A percentile compares a stretch with the other conserved stretches of the same genome.
Conservation (phyloP, 2,329 filamentous ascomycete species). For the Pseudocercospora macadamiae region DNA sequence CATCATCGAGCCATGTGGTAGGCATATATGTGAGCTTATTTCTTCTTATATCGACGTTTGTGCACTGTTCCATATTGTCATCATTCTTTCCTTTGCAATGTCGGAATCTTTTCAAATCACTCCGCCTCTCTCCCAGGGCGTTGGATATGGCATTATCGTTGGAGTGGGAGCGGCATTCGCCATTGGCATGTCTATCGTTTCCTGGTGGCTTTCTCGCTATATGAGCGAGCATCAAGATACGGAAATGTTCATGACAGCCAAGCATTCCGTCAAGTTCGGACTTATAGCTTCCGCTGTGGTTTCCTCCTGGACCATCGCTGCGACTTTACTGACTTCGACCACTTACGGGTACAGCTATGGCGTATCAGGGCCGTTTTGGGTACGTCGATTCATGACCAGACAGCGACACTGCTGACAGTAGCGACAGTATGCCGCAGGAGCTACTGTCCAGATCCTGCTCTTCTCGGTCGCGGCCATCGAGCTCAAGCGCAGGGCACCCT, state of each 20-base stretch:
- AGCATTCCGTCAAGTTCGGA: slow-evolving; percentile 82
- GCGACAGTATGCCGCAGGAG: slow-evolving; percentile 59
- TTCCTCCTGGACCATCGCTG: slow-evolving; percentile 78
- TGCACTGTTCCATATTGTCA: background rate
- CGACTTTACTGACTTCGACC: slow-evolving; percentile 38
- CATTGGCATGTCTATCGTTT: slow-evolving; percentile 60
- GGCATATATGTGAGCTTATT: background rate
- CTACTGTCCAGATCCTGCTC: slow-evolving; percentile 61
- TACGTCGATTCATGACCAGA: slow-evolving; percentile 45
- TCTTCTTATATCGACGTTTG: no score
- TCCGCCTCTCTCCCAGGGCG: slow-evolving; percentile 56
- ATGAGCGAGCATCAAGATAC: slow-evolving; percentile 73
- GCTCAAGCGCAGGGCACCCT: slow-evolving; percentile 54
- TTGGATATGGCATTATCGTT: slow-evolving; percentile 67
- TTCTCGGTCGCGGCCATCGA: slow-evolving; percentile 55
- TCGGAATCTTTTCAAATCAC: slow-evolving; percentile 19
- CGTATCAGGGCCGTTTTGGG: slow-evolving; percentile 48
- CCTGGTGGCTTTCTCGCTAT: slow-evolving; percentile 46
- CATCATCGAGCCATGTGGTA: background rate
- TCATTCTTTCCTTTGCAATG: background rate
- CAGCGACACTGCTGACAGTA: background rate
- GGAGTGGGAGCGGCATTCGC: slow-evolving; percentile 67
- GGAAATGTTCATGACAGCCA: slow-evolving; percentile 88
- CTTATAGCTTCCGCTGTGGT: slow-evolving; percentile 84
- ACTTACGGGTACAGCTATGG: slow-evolving; percentile 54